Conservation (phyloP, 2,329 filamentous ascomycete species). For the Leptographium wingfieldii region DNA sequence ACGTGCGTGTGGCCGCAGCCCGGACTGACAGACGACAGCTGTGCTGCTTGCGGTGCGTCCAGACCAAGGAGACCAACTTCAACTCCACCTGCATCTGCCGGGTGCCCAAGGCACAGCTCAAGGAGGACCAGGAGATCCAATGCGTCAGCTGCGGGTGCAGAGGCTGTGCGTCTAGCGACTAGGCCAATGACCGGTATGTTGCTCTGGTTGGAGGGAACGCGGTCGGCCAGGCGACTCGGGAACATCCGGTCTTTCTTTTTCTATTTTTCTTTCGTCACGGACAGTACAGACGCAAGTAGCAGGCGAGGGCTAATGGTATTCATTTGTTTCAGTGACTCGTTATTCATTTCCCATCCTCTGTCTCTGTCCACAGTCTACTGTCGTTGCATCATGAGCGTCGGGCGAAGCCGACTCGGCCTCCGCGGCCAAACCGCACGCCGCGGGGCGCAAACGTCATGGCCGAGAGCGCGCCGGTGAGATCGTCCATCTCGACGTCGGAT, state of each 20-base stretch:
- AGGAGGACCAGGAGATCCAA: conserved; percentile 80
- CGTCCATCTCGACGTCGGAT: conserved; percentile 34
- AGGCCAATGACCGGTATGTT: not conserved
- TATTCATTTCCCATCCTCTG: not conserved
- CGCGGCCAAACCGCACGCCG: conserved; percentile 52
- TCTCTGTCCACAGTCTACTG: not conserved
- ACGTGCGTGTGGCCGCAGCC: not conserved
- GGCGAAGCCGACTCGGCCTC: conserved; percentile 38
- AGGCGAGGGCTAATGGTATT: not conserved
- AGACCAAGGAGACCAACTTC: conserved; percentile 99
- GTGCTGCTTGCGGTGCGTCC: conserved; percentile 89
- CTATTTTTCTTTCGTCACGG: not conserved
- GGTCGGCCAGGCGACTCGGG: no score
- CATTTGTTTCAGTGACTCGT: not conserved
- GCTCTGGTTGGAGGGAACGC: not conserved
- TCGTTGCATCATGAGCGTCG: conserved; percentile 24
- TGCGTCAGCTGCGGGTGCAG: conserved; percentile 92
- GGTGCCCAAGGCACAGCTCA: conserved; percentile 78
- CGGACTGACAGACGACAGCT: conserved; percentile 37
- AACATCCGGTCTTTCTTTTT: not conserved
- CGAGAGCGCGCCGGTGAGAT: conserved; percentile 55
- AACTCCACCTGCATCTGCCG: conserved; percentile 95
- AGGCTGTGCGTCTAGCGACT: conserved; percentile 58
- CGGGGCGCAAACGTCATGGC: conserved; percentile 57
- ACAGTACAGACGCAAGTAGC: not conserved